A percentile compares a stretch with the other conserved stretches of the same genome.
Conservation (phyloP, 331 rosid species). For the Cucumis variabilis region DNA sequence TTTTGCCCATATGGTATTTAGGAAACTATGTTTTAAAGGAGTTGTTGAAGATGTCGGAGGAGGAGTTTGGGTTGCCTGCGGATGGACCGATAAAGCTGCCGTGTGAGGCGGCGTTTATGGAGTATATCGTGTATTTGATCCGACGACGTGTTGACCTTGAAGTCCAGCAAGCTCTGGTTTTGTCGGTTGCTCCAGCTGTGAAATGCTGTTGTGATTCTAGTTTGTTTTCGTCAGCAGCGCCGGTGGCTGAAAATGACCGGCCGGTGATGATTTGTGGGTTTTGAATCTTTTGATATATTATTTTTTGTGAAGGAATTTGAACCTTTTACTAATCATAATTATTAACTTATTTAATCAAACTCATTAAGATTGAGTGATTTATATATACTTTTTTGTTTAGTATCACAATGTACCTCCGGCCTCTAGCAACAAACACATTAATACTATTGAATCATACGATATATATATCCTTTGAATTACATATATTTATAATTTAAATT, state of each 20-base stretch:
- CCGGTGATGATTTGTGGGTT: conserved; percentile 18
- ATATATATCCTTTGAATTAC: no score
- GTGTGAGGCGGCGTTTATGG: conserved; percentile 35
- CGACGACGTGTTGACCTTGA: no score
- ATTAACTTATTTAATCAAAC: background rate
- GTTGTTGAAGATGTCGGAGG: conserved; percentile 28
- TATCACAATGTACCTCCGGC: no score
- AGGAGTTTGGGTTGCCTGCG: conserved; percentile 26
- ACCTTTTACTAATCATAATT: background rate
- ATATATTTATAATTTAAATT: no score
- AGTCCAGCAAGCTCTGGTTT: conserved; percentile 18
- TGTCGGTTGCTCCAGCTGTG: conserved; percentile 6
- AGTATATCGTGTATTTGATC: conserved; percentile 22
- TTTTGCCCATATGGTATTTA: conserved; percentile 10
- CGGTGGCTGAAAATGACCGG: background rate
- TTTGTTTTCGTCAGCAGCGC: background rate
- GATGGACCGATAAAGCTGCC: conserved; percentile 33
- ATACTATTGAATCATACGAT: no score
- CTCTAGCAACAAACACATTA: no score
- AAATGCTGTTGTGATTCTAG: background rate
- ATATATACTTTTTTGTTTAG: no score
- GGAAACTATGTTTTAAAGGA: conserved; percentile 25
- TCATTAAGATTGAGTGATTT: background rate
- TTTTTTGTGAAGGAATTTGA: conserved; percentile 15
- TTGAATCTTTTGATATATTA: background rate